Evolutionary conservation across 257 asterid species (phyloP).

Genomic region (Penstemon newberryi): DNA sequence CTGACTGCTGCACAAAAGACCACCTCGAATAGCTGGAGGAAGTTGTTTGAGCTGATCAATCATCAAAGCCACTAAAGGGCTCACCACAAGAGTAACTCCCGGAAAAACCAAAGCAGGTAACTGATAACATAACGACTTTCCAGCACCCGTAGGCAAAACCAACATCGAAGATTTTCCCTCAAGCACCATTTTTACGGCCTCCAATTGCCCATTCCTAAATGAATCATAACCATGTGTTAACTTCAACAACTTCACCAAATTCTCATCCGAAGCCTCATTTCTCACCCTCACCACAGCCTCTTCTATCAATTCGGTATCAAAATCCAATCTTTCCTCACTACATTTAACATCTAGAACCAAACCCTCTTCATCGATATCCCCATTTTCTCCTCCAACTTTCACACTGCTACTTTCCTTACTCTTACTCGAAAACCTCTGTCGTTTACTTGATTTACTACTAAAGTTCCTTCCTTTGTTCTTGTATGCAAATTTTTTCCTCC

Average conservation of each 20-base stretch:
- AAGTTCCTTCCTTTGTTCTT: constrained; percentile 48
- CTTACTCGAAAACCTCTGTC: constrained; percentile 42
- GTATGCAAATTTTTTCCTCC: constrained; percentile 65
- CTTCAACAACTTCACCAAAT: constrained; percentile 69
- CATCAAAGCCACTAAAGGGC: constrained; percentile 96
- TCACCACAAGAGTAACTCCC: constrained; percentile 81
- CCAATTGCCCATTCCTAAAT: constrained; percentile 84
- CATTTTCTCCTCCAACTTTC: constrained; percentile 41
- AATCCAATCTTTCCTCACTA: constrained; percentile 31
- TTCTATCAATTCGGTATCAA: constrained; percentile 41
- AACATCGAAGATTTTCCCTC: constrained; percentile 74
- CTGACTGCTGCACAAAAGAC: constrained; percentile 87
- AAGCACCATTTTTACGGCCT: constrained; percentile 86
- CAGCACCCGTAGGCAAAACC: constrained; percentile 95
- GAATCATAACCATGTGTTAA: constrained; percentile 76
- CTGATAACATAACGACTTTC: constrained; percentile 90
- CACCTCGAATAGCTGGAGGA: constrained; percentile 75
- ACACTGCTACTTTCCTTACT: constrained; percentile 31
- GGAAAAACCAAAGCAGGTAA: constrained; percentile 75
- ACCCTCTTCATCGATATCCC: constrained; percentile 56
- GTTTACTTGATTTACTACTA: constrained; percentile 43
- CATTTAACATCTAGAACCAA: constrained; percentile 45
- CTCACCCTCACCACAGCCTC: constrained; percentile 75
- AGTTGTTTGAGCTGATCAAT: constrained; percentile 92
- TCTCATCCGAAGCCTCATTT: constrained; percentile 68